Conservation (phyloP, 2,329 filamentous ascomycete genomes). For the Elsinoe perseae region DNA sequence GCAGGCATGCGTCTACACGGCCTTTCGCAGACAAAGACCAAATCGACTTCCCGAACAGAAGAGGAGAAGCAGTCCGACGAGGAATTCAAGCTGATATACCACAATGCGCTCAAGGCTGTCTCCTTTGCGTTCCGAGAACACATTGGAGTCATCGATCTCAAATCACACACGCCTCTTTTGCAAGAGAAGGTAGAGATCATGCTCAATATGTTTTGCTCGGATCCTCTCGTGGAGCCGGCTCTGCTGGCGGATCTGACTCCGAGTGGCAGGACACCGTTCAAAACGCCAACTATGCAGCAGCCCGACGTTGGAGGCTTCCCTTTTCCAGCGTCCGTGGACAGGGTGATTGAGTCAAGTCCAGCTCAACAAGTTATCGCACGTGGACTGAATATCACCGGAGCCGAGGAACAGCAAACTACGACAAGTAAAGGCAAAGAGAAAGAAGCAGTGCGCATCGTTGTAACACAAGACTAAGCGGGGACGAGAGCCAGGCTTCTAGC, state of each 20-base stretch:
- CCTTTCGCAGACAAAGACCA: conserved; percentile 32
- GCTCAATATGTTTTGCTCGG: conserved; percentile 39
- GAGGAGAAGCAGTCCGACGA: conserved; percentile 34
- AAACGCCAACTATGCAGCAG: conserved; percentile 4
- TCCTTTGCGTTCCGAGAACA: conserved; percentile 41
- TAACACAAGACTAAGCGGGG: background rate
- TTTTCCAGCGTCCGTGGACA: conserved; percentile 1
- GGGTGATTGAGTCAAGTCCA: background rate
- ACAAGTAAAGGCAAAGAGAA: background rate
- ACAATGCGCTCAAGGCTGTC: conserved; percentile 44
- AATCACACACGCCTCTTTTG: conserved; percentile 36
- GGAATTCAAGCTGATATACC: conserved; percentile 47
- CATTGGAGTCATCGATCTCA: conserved; percentile 32
- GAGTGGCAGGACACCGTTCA: conserved; percentile 4
- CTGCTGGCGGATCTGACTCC: background rate
- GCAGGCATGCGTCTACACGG: conserved; percentile 48
- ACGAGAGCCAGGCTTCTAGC: conserved; percentile 2
- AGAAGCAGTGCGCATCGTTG: background rate
- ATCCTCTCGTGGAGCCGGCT: conserved; percentile 29
- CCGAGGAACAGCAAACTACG: background rate
- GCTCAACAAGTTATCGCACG: background rate
- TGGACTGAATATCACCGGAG: background rate
- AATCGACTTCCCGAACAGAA: conserved; percentile 20
- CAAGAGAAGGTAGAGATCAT: conserved; percentile 43
- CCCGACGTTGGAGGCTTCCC: background rate